Conservation (phyloP, 140 eudicot genomes). For the Oenanthe javanica region DNA sequence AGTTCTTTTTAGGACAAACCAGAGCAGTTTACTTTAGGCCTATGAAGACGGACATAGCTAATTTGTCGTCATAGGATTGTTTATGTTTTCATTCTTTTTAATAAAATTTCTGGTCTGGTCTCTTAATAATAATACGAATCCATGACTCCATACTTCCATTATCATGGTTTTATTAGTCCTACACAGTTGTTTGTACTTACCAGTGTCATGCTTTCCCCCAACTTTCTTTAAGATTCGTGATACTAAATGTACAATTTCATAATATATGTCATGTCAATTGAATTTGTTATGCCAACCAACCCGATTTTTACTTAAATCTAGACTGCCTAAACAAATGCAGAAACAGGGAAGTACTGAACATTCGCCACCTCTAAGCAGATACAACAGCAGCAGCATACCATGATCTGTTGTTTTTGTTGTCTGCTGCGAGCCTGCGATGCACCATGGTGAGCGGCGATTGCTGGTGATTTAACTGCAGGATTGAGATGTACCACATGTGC, state of each 20-base stretch:
- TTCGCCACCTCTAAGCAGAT: conserved; percentile 79
- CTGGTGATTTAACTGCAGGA: conserved; percentile 96
- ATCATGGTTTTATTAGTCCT: neutral
- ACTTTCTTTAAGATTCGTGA: neutral
- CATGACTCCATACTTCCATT: neutral
- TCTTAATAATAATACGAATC: neutral
- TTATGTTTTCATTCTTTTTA: neutral
- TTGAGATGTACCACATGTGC: conserved; percentile 86
- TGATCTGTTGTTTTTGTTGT: conserved; percentile 66
- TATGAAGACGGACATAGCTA: neutral
- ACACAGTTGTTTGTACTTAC: neutral
- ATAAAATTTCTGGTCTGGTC: neutral
- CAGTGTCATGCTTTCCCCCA: neutral
- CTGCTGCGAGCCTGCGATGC: conserved; percentile 52
- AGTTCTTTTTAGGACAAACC: neutral
- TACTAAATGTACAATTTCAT: too few relatives aligned
- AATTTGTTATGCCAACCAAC: neutral
- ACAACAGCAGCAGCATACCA: conserved; percentile 71
- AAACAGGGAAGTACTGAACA: neutral
- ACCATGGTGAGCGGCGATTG: conserved; percentile 58
- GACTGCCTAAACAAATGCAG: neutral
- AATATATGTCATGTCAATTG: neutral
- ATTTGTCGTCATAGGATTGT: neutral
- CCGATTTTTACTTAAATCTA: neutral
- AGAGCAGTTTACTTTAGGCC: conserved; percentile 1